Evolutionary conservation across 352 stramenopile species (phyloP), one percentile per base, ranked within the genome.

Genomic region (Globisporangium nunn): DNA sequence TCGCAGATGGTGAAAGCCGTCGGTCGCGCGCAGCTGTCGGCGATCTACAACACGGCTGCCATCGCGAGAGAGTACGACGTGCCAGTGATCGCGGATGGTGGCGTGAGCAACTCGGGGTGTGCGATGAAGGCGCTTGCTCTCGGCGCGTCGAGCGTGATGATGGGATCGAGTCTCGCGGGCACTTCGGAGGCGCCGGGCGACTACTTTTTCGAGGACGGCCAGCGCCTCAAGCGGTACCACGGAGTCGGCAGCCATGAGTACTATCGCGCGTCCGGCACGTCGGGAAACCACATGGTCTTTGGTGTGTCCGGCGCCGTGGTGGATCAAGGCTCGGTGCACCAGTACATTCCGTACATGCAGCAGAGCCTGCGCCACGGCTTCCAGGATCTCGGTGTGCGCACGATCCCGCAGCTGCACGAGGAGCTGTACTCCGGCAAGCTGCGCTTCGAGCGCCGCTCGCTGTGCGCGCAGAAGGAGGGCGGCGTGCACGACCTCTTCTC

Each of bases 131-230:
- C 97, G 2, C 82, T 99, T 12, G 81, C 78, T 11, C 74, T 99
- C 7, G 97, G 97, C 37, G 97, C 97, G 39, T 98, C 91, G 41
- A 97, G 92, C 64, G 96, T 99, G 45, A 99, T 99, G 97, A 99
- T 99, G 95, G 97, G 97, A 48, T 98, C 89, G 31, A 97, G 97
- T 70, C 87, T 99, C 56, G 97, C 97, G 7, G 97, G 78, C 48
- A 99, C 96, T 11, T 93, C 98, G 46, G 97, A 99, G 73, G 90
- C 96, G 28, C 97, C 97, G 4, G 97, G 97, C 31, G 94, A 99
- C 68, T 99, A 99, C 74, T 99, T 98, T 69, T 99, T 98, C 68
- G 95, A 99, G 80, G 96, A 99, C 66, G 97, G 97, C 39, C 93
- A 98, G 63, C 93, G 97, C 44, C 81, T 99, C 30, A 99, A 99